A percentile compares a stretch with the other conserved stretches of the same genome.
Conservation (phyloP, 768 basidiomycete species). For the Lentinula sp. region DNA sequence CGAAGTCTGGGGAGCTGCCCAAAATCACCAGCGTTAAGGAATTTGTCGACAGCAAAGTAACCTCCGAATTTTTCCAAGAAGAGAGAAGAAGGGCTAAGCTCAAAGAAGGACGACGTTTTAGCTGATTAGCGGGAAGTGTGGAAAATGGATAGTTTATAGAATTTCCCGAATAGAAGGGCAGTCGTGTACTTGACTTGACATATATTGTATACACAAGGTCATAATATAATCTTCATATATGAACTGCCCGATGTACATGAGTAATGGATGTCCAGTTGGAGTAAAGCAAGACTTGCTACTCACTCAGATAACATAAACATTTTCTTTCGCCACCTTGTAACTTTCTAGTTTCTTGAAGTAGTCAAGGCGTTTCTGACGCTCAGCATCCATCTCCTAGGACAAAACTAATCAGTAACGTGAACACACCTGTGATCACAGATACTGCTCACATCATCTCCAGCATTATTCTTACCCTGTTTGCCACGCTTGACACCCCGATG, state of each 20-base stretch:
- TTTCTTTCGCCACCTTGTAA: slow-evolving; percentile 32
- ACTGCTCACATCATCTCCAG: slow-evolving; percentile 6
- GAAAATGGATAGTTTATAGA: not conserved
- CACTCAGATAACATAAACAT: slow-evolving; percentile 32
- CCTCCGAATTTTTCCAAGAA: slow-evolving; percentile 21
- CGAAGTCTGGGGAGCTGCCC: slow-evolving; percentile 12
- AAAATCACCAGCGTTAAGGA: slow-evolving; percentile 24
- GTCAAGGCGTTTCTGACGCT: slow-evolving; percentile 29
- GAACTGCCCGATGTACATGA: not conserved
- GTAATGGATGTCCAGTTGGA: not conserved
- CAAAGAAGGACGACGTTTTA: not conserved
- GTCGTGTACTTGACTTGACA: not conserved
- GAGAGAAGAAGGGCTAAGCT: slow-evolving; percentile 18
- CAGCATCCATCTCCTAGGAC: slow-evolving; percentile 14
- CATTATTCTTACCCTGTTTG: not conserved
- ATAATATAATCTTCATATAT: not conserved
- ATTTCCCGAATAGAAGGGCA: not conserved
- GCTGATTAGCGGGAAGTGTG: not conserved
- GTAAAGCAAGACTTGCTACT: not conserved
- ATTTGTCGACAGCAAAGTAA: slow-evolving; percentile 22
- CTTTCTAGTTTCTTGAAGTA: slow-evolving; percentile 33
- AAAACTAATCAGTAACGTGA: not conserved
- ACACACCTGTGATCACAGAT: not conserved
- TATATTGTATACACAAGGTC: not conserved
- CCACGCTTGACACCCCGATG: not conserved